Percentiles rank a stretch among this genome's conserved stretches.
phyloP scores from a whole-genome alignment of 768 basidiomycete species.

The Lactarius psammicola region DNA sequence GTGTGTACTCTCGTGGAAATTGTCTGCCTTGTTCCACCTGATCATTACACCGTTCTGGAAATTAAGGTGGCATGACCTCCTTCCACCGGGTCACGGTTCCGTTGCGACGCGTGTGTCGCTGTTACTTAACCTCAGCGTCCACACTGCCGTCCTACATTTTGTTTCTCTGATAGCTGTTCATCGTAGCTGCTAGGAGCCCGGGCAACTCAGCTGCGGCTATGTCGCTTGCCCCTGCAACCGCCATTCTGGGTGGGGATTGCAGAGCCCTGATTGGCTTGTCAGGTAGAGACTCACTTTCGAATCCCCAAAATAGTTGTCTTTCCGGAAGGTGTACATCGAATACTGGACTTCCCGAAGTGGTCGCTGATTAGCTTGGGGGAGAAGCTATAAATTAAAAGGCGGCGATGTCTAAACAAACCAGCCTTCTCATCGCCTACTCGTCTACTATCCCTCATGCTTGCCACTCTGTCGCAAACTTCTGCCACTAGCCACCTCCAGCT shows the following conservation, averaged over 20 bases:
- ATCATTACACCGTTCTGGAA: background rate
- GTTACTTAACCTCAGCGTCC: background rate
- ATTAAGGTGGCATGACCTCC: too few species aligned
- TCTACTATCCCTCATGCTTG: background rate
- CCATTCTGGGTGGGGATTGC: background rate
- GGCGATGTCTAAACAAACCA: background rate
- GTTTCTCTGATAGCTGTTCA: background rate
- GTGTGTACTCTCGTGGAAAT: background rate
- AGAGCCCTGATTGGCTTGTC: background rate
- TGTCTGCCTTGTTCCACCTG: background rate
- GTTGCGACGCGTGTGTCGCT: background rate
- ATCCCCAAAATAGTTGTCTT: background rate
- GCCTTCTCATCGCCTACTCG: background rate
- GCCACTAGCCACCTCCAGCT: slow-evolving; percentile 29
- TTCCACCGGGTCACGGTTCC: background rate
- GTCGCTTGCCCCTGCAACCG: background rate
- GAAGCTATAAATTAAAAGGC: background rate
- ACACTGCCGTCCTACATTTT: background rate
- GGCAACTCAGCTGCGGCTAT: background rate
- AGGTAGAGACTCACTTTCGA: background rate
- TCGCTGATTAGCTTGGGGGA: background rate
- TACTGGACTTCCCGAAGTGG: too few species aligned
- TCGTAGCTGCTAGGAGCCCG: background rate
- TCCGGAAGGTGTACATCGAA: background rate
- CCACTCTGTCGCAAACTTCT: slow-evolving; percentile 1